These are phyloP conservation scores for Echinochloa phyllopogon DNA, from an alignment of 176 grass and related monocot genomes.

Conservation along the genomic window DNA sequence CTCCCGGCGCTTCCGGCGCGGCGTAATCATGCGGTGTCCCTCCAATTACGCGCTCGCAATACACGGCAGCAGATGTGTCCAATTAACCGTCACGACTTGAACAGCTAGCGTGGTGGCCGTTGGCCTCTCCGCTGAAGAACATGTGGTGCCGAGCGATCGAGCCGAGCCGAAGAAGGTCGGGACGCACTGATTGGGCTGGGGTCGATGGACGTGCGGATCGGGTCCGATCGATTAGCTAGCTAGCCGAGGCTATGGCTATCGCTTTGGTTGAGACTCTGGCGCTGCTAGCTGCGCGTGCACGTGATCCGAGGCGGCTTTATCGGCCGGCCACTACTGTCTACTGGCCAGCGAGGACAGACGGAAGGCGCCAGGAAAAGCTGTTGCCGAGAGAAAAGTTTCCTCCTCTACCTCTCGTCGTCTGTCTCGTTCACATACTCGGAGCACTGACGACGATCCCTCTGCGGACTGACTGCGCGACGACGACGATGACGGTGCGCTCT, in stretches of 20 bases:
- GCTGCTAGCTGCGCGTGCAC: not conserved
- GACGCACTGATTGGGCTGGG: not conserved
- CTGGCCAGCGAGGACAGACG: not conserved
- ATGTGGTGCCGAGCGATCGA: not conserved
- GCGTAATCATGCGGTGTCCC: not conserved
- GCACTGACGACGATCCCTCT: not conserved
- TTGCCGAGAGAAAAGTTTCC: not conserved
- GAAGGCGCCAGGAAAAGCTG: not conserved
- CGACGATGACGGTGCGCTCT: not conserved
- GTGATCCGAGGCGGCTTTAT: conserved; percentile 27
- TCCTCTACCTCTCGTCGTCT: not conserved
- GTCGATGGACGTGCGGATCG: not conserved
- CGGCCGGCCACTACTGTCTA: not conserved
- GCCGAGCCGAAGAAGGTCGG: not conserved
- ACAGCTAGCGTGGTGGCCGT: not conserved
- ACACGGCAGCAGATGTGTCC: not conserved
- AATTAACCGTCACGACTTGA: not conserved
- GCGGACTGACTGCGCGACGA: not conserved
- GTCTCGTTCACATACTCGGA: not conserved
- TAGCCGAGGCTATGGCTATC: too few relatives aligned
- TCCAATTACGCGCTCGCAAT: not conserved
- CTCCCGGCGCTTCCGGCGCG: too few relatives aligned
- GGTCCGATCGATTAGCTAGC: not conserved
- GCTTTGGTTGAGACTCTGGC: too few relatives aligned
- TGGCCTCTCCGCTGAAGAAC: too few relatives aligned